These are phyloP conservation scores for Xerocomus spinulosus DNA, from an alignment of 768 basidiomycete species.

Conservation along the genomic window DNA sequence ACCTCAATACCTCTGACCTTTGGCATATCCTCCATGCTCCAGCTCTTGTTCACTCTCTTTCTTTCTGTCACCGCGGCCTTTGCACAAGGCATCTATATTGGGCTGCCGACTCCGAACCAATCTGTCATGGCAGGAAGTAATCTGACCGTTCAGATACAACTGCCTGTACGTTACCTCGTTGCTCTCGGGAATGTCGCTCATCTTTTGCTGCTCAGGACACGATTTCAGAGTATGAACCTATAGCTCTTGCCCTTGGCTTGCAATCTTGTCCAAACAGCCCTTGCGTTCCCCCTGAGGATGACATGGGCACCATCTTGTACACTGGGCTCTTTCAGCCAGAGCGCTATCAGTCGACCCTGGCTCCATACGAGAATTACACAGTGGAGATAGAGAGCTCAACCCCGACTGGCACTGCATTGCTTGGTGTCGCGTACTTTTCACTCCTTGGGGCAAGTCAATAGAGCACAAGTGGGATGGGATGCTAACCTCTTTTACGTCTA, in stretches of 20 bases:
- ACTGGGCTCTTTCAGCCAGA: conserved; percentile 41
- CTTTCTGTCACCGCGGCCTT: conserved; percentile 34
- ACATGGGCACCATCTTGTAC: conserved; percentile 44
- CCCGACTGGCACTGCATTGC: conserved; percentile 29
- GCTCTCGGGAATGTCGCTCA: background rate
- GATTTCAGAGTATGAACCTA: conserved; percentile 38
- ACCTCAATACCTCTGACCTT: too few relatives aligned
- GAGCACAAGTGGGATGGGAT: background rate
- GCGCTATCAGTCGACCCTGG: conserved; percentile 24
- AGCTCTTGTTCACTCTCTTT: conserved; percentile 11
- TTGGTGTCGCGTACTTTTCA: conserved; percentile 35
- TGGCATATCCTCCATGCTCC: too few relatives aligned
- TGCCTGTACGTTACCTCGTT: conserved; percentile 41
- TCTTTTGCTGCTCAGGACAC: conserved; percentile 26
- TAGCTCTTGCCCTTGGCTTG: conserved; percentile 44
- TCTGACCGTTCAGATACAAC: conserved; percentile 43
- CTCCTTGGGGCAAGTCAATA: conserved; percentile 38
- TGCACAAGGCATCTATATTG: conserved; percentile 41
- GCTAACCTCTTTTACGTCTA: background rate
- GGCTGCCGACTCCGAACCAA: conserved; percentile 30
- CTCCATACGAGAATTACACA: conserved; percentile 44
- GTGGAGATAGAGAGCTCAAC: conserved; percentile 34
- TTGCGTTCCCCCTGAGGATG: conserved; percentile 24
- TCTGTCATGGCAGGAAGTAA: conserved; percentile 34
- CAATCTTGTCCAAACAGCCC: conserved; percentile 32